Evolutionary conservation across 495 filamentous ascomycete species (phyloP), one percentile per base, ranked within the genome.

Genomic region (Aspergillus saccharolyticus): DNA sequence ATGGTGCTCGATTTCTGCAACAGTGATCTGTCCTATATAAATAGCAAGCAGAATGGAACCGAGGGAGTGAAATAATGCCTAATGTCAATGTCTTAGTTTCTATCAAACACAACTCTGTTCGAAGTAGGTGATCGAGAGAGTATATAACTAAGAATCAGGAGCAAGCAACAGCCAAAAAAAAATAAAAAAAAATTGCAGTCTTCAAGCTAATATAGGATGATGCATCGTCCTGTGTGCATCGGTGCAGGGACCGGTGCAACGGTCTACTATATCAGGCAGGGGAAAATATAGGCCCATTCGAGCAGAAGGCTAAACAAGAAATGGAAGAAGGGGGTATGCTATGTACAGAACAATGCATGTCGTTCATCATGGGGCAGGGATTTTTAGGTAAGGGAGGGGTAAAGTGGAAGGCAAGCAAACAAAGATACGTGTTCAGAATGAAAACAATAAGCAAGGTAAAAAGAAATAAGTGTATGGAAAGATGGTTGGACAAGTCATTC

Each of bases 321-420:
- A 45, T 52, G 28, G 39, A 42, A 18, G 39, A 57, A 28, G 20
- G 39, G 24, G 45, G 52, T 58, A 57, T 60, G 51, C 33, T 64
- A 55, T 56, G 58, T 56, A 57, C 56, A 57, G 59, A 50, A 53
- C 47, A 51, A 30, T 55, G 45, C 51, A 50, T 53, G 18, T 61
- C 44, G 46, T 54, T 57, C 28, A 62, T 52, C 55, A 55, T 54
- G 42, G 24, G 28, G 8, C n/a, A 28, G 22, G n/a, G 17, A 15
- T 3, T 6, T 30, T 16, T 10, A 20, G 14, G 22, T 3, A 21
- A 48, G 18, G 3, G 5, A 48, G 8, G 9, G 20, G 20, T 28
- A n/a, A n/a, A n/a, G n/a, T n/a, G n/a, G n/a, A n/a, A n/a, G n/a
- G n/a, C n/a, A n/a, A n/a, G n/a, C 21, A 30, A 50, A 30, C 20